A percentile compares a stretch with the other conserved stretches of the same genome.
Conservation (phyloP, 139 green algal species). For the Axilococcus clingmanii region DNA sequence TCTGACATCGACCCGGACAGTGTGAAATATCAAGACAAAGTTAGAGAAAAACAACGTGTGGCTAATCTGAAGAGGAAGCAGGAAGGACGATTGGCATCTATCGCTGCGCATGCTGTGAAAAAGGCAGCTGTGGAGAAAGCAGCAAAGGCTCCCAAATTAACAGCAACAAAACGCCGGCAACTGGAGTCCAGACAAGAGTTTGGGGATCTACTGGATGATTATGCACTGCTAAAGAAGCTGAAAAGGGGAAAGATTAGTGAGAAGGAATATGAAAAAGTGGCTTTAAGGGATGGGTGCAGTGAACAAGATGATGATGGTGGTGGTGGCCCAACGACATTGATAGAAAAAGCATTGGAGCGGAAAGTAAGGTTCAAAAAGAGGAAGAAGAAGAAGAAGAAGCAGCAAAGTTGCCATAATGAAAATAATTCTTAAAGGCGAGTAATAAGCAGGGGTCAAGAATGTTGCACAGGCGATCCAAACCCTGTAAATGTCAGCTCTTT, state of each 20-base stretch:
- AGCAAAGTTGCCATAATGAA: too few species aligned
- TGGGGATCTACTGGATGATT: conserved; percentile 63
- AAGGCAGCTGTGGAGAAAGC: neutral
- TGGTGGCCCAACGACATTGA: too few species aligned
- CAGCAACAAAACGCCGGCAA: conserved; percentile 63
- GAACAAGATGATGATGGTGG: neutral
- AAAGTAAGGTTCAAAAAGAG: neutral
- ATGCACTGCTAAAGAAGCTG: conserved; percentile 55
- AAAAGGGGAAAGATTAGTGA: conserved; percentile 59
- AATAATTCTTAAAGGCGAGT: too few species aligned
- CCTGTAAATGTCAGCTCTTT: too few species aligned
- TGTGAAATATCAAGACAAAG: conserved; percentile 64
- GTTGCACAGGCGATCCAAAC: too few species aligned
- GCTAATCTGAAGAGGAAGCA: conserved; percentile 25
- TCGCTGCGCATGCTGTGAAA: neutral
- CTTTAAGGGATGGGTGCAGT: neutral
- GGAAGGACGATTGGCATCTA: too few species aligned
- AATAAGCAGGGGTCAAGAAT: too few species aligned
- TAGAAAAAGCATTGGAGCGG: neutral
- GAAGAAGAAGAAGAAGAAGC: neutral
- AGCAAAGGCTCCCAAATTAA: too few species aligned
- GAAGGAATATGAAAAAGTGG: conserved; percentile 16
- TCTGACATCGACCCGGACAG: conserved; percentile 53
- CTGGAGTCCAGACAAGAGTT: conserved; percentile 57
- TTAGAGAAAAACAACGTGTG: conserved; percentile 77